Base-by-base conservation (phyloP, 331 rosid genomes). In the Quercus tomentella region DNA sequence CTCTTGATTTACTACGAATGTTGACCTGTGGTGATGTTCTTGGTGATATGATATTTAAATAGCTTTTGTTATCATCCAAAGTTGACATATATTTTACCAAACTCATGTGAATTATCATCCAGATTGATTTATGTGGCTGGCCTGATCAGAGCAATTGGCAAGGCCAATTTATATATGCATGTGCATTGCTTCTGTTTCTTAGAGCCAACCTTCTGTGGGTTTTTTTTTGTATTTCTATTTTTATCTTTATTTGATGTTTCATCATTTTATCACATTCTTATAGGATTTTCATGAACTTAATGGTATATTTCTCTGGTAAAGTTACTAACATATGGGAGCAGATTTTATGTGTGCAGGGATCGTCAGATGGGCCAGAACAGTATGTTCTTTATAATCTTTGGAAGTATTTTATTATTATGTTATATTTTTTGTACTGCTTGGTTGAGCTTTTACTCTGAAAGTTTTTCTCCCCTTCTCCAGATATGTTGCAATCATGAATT, bases 331-430 rank as follows among this genome's bases (percentile, higher is more conserved):
- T 77, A 9, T 78, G 85, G 49, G 65, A 62, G 82, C 97, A 91
- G 99, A 93, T 91, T 86, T 85, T 95, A 75, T 95, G 98, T 77
- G 85, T 95, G 84, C 99, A 90, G 76, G 98, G 97, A 76, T 87
- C 97, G 55, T 79, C 96, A 16, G 99, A 95, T 88, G 99, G 99
- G 78, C 97, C 99, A 30, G 98, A 93, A 84, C 98, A 93, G 99
- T 95, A 88, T 43, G 90, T 70, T 74, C 23, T 74, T 82, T 70
- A 45, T 45, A n/a, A 72, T 82, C 43, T 79, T 56, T 68, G 45
- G 72, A 35, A 66, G 28, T 31, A 1, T 28, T 7, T 73, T 16
- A 52, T 33, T n/a, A 22, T 74, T n/a, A 77, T 57, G 41, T 70
- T 76, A 77, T 65, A 41, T 57, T 62, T 77, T 25, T 74, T 75